Base-by-base conservation (phyloP, 2,329 filamentous ascomycete genomes). In the Colletotrichum zoysiae region DNA sequence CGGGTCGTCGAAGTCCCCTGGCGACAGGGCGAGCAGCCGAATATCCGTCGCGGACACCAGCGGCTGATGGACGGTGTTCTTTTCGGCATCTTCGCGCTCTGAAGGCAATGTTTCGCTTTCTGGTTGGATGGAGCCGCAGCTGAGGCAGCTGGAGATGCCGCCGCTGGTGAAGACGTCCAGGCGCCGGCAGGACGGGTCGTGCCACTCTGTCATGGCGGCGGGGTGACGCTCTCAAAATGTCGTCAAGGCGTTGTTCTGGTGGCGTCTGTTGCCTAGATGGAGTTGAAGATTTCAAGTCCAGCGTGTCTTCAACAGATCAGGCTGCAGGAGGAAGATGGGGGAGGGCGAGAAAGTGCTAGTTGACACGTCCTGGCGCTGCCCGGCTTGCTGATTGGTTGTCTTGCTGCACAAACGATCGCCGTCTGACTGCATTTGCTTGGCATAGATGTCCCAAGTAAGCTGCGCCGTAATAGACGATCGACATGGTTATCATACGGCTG, bases 121-220 rank as follows among this genome's bases (percentile, higher is more conserved):
- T 12, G 20, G 30, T 20, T 42, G 38, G 14, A 60, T 14, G 35
- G 48, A 62, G 40, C 40, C 40, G 23, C 56, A 58, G 26, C 63
- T 56, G 38, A 56, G 48, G 33, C 68, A 57, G 33, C 48, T 62
- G 8, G 46, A 30, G 26, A 59, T 57, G n/a, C 63, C 50, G 51
- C 40, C 30, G 26, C 44, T 58, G 33, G n/a, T 38, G 30, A 66
- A 14, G n/a, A 46, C 20, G 20, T 70, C 48, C 26, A 55, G 51
- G 14, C 55, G 62, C 18, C 53, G 30, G 48, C 62, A 70, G n/a
- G 62, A 56, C 14, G 23, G 38, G n/a, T 70, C 55, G 11, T 70
- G 55, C 46, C 62, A 70, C 5, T 70, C 62, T 14, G 56, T 14
- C 67, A 67, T 61, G n/a, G 30, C 38, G 30, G 2, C 18, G 20